Percentiles rank a stretch among this genome's conserved stretches.
phyloP scores from a whole-genome alignment of 352 stramenopile genomes.

The Phytophthora meadii region DNA sequence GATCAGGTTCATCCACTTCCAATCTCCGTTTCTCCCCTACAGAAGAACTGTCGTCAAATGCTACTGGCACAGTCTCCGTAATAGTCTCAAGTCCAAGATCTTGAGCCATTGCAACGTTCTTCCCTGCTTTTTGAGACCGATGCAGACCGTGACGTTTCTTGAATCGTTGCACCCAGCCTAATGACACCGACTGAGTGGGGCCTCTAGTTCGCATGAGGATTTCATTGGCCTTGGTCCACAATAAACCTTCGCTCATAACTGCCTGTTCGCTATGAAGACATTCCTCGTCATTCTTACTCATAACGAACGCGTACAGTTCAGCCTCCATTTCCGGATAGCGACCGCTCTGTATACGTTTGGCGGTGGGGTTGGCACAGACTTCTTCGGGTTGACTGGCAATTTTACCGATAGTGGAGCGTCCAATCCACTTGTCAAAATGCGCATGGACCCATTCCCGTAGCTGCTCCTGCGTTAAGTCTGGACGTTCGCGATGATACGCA shows the following conservation, averaged over 20 bases:
- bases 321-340: slow-evolving; percentile 49
- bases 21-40: background rate
- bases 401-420: slow-evolving; percentile 49
- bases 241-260: slow-evolving; percentile 29
- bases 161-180: slow-evolving; percentile 48
- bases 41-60: background rate
- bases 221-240: slow-evolving; percentile 50
- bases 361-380: slow-evolving; percentile 32
- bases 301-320: slow-evolving; percentile 29
- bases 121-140: slow-evolving; percentile 21
- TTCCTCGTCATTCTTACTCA: slow-evolving; percentile 4
- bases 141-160: slow-evolving; percentile 48
- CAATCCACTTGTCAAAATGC: slow-evolving; percentile 45
- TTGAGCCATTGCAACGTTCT: too few relatives aligned
- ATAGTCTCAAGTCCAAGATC: slow-evolving; percentile 3
- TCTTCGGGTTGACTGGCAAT: slow-evolving; percentile 39
- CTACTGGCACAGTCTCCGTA: background rate
- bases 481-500: slow-evolving; percentile 26
- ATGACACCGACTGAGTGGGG: slow-evolving; percentile 27
- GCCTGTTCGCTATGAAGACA: slow-evolving; percentile 5
- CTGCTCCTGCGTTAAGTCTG: slow-evolving; percentile 48
- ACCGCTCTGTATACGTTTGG: slow-evolving; percentile 42
- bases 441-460: slow-evolving; percentile 43
- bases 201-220: slow-evolving; percentile 34
- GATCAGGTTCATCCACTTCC: background rate